These are phyloP conservation scores for Nitzschia sp. DNA, from an alignment of 108 stramenopile species.

Conservation along the genomic window DNA sequence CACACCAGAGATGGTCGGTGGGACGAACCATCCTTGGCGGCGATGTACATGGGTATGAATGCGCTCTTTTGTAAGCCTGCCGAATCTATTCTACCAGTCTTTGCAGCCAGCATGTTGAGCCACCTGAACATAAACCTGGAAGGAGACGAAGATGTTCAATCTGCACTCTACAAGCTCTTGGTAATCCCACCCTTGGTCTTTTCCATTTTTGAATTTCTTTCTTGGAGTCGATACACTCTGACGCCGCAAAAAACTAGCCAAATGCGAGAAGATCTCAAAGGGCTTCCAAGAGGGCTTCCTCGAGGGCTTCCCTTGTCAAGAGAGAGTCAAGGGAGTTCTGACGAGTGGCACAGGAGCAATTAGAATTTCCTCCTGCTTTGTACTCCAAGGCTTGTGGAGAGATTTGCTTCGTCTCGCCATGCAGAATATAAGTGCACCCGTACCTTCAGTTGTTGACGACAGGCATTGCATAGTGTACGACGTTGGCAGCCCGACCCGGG, in stretches of 20 bases:
- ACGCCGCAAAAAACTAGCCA: constrained; percentile 25
- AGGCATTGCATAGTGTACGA: constrained; percentile 33
- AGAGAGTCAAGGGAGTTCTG: too few species aligned
- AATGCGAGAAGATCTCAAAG: constrained; percentile 29
- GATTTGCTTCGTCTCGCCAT: constrained; percentile 29
- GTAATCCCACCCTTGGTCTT: constrained; percentile 47
- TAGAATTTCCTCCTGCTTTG: too few species aligned
- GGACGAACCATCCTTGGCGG: constrained; percentile 57
- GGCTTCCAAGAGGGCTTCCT: too few species aligned
- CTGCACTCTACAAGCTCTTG: constrained; percentile 41
- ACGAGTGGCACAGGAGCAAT: too few species aligned
- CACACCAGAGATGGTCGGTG: constrained; percentile 41
- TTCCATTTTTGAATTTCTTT: constrained; percentile 40
- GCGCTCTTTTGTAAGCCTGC: constrained; percentile 61
- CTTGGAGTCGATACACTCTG: constrained; percentile 46
- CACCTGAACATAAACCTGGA: constrained; percentile 22
- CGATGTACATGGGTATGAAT: constrained; percentile 52
- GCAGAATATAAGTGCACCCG: constrained; percentile 13
- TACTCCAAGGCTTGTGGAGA: constrained; percentile 16
- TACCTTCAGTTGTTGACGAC: constrained; percentile 22
- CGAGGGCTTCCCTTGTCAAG: too few species aligned
- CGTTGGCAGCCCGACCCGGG: constrained; percentile 21
- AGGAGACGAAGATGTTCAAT: constrained; percentile 21
- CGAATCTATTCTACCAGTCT: constrained; percentile 39
- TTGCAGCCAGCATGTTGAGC: constrained; percentile 37